Evolutionary conservation across 257 asterid species (phyloP).

Genomic region (Solanum phureja): DNA sequence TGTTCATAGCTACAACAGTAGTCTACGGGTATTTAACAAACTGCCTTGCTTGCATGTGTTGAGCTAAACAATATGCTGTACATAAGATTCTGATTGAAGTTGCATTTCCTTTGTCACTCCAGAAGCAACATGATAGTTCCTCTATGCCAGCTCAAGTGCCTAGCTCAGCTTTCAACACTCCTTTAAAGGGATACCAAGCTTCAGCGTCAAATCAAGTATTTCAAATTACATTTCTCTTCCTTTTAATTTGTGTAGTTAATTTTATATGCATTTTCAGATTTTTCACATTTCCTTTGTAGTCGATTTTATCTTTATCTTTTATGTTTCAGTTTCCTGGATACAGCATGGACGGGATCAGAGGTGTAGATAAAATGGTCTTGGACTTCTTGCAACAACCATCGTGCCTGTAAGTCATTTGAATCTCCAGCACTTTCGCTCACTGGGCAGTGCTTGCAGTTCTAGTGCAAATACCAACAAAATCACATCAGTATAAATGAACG

Average conservation of each 20-base stretch:
- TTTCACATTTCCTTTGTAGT: neutral
- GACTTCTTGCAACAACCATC: conserved; percentile 58
- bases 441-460: neutral
- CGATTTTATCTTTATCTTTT: neutral
- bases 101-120: conserved; percentile 1
- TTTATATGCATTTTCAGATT: neutral
- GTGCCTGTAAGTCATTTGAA: conserved; percentile 46
- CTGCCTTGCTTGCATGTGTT: neutral
- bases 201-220: conserved; percentile 28
- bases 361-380: conserved; percentile 29
- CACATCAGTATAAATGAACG: neutral
- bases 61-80: neutral
- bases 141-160: conserved; percentile 29
- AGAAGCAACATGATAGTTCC: conserved; percentile 49
- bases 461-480: neutral
- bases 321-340: conserved; percentile 38
- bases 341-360: conserved; percentile 31
- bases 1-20: conserved; percentile 74
- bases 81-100: neutral
- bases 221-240: neutral
- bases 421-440: neutral
- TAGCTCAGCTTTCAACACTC: conserved; percentile 43
- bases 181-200: conserved; percentile 53
- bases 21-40: conserved; percentile 39
- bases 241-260: neutral